Evolutionary conservation across 2,329 filamentous ascomycete species (phyloP), one percentile per base, ranked within the genome.

Genomic region (Cladophialophora immunda): DNA sequence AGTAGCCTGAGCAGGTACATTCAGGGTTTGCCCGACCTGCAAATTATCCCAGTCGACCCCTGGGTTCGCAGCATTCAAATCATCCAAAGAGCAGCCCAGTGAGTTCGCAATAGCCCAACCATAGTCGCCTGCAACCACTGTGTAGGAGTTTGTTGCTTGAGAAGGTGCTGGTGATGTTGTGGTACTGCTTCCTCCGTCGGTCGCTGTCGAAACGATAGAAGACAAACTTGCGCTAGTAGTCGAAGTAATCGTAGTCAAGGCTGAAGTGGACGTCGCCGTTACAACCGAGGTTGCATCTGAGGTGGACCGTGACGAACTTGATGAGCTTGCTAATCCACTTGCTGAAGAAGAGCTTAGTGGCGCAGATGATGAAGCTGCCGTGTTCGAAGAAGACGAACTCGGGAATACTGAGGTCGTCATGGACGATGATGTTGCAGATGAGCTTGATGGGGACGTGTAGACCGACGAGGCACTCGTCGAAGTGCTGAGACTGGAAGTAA

Each of bases 41-140:
- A 71, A 52, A 5, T 67, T 65, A 34, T 66, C 65, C 70, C 68
- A 71, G 27, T 71, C 59, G 45, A 71, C 19, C 25, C 54, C 60
- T 5, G 69, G 65, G 62, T 72, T 72, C 4, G 64, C 69, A 57
- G 45, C 53, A 6, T 67, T 38, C n/a, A 72, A 54, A 8, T 56
- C 68, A 64, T 68, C 68, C 25, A 57, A 68, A 38, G 45, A 63
- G 45, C 67, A 71, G 27, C 69, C 69, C 19, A 67, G 34, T 36
- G 64, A 64, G 19, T 38, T 27, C 19, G 70, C 65, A 59, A 72
- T 72, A 4, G 19, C 58, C 41, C 62, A 58, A 27, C 60, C 65
- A 62, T 61, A 60, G 55, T 72, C 70, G 25, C 69, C 69, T 27
- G 66, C 56, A 27, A 59, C 60, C 15, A 70, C 59, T 4, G 64